Evolutionary conservation across 2,329 filamentous ascomycete genomes (phyloP), one percentile per base, ranked within the genome.

Genomic region (Aureobasidium sp.): DNA sequence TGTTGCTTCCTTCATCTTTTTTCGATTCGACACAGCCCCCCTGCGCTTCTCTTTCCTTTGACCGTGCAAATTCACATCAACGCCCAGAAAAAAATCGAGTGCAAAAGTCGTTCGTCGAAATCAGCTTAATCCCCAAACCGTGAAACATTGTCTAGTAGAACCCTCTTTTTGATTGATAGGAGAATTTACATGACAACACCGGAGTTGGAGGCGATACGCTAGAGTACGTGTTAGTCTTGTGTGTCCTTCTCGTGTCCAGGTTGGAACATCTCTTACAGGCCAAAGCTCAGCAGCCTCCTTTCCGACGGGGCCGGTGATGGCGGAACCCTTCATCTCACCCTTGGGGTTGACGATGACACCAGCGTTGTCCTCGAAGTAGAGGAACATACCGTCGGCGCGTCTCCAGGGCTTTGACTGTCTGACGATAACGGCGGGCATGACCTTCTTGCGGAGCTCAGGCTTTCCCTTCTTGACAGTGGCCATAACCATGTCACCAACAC

Each of bases 401-500:
- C 94, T 92, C 94, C 94, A 99, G 75, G 94, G 94, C 88, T 99
- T 99, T 84, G 89, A 90, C 85, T 97, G 94, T 80, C 94, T 86
- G 79, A 97, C 93, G 77, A 99, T 94, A 78, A 99, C 93, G 76
- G 94, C 94, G 73, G 94, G 94, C 92, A 99, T 96, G 81, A 99
- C 94, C 90, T 99, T 99, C 90, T 99, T 99, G 82, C 95, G 87
- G 77, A 99, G 85, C 83, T 99, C 95, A 69, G 95, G 95, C 91
- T 99, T 99, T 83, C 95, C 94, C 90, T 99, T 97, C 91, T 99
- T 97, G 83, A 97, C 94, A 71, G 94, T 97, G 71, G 93, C 93
- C 92, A 99, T 97, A 78, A 97, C 94, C 94, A 97, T 97, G 85
- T 97, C 94, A 75, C 94, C 94, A 74, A 97, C 93, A 86, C 94